Percentiles rank a stretch among this genome's conserved stretches.
Conservation (phyloP, 345 rosid genomes). For the Physaria fendleri region DNA sequence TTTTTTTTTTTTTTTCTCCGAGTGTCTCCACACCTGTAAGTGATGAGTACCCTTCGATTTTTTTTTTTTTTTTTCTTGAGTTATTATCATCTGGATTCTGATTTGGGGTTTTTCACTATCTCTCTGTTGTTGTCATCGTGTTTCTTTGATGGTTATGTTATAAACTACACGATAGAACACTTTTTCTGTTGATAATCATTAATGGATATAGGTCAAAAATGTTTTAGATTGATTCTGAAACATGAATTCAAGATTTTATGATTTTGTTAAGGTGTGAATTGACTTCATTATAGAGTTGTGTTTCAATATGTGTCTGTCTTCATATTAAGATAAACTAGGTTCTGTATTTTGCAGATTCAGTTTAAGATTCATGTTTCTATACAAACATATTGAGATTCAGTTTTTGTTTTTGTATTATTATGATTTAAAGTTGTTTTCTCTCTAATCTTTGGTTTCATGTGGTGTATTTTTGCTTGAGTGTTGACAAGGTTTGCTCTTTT, state of each 20-base stretch:
- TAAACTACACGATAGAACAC: too few species aligned
- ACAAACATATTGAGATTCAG: too few species aligned
- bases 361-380: too few species aligned
- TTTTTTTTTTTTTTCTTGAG: neutral
- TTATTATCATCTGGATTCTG: neutral
- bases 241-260: neutral
- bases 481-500: neutral
- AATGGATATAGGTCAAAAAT: neutral
- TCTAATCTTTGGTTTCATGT: neutral
- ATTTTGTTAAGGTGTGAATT: neutral
- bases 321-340: too few species aligned
- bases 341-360: neutral
- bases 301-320: neutral
- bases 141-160: neutral
- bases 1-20: neutral
- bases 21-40: constrained; percentile 21
- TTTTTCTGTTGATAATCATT: neutral
- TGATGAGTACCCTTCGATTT: neutral
- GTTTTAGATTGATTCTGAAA: neutral
- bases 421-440: neutral
- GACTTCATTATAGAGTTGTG: neutral
- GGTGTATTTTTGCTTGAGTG: neutral
- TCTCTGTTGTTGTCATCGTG: neutral
- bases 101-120: neutral
- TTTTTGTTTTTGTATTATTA: neutral